Evolutionary conservation across 1,284 basidiomycete genomes (phyloP).

Genomic region (Anthracocystis setariae): DNA sequence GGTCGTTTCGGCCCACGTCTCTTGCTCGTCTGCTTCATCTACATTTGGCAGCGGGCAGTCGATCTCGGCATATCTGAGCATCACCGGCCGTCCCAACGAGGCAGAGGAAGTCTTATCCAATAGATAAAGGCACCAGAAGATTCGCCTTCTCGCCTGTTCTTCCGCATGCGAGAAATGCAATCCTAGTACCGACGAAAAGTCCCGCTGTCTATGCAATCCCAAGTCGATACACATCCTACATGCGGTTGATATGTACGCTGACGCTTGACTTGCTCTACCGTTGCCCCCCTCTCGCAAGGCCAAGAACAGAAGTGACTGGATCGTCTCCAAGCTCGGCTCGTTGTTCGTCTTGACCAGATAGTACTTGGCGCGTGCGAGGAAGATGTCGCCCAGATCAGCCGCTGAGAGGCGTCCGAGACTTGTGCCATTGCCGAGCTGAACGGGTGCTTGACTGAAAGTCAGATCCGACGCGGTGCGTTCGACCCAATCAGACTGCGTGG

Average conservation of each 20-base stretch:
- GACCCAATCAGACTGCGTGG: slow-evolving; percentile 38
- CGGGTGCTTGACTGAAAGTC: slow-evolving; percentile 27
- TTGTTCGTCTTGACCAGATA: slow-evolving; percentile 52
- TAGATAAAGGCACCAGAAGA: slow-evolving; percentile 52
- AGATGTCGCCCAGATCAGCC: slow-evolving; percentile 45
- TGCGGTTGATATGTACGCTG: slow-evolving; percentile 47
- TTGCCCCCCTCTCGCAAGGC: slow-evolving; percentile 54
- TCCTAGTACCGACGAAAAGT: slow-evolving; percentile 39
- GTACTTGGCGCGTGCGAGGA: slow-evolving; percentile 53
- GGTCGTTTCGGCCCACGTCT: slow-evolving; percentile 49
- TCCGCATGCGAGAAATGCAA: slow-evolving; percentile 45
- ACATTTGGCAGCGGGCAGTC: slow-evolving; percentile 52
- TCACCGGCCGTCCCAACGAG: slow-evolving; percentile 51
- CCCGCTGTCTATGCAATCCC: slow-evolving; percentile 50
- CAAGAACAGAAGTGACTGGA: slow-evolving; percentile 56
- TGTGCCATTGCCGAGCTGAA: slow-evolving; percentile 23
- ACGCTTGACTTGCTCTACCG: slow-evolving; percentile 46
- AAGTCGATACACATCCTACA: slow-evolving; percentile 56
- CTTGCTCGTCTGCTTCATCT: slow-evolving; percentile 49
- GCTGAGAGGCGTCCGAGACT: slow-evolving; percentile 26
- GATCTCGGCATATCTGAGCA: slow-evolving; percentile 53
- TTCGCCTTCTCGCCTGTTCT: slow-evolving; percentile 47
- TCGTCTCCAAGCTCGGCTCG: slow-evolving; percentile 51
- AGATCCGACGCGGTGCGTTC: slow-evolving; percentile 42
- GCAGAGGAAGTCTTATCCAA: slow-evolving; percentile 55